A percentile compares a stretch with the other conserved stretches of the same genome.
Conservation (phyloP, 805 yeast genomes). For the Candida ipomoeae region DNA sequence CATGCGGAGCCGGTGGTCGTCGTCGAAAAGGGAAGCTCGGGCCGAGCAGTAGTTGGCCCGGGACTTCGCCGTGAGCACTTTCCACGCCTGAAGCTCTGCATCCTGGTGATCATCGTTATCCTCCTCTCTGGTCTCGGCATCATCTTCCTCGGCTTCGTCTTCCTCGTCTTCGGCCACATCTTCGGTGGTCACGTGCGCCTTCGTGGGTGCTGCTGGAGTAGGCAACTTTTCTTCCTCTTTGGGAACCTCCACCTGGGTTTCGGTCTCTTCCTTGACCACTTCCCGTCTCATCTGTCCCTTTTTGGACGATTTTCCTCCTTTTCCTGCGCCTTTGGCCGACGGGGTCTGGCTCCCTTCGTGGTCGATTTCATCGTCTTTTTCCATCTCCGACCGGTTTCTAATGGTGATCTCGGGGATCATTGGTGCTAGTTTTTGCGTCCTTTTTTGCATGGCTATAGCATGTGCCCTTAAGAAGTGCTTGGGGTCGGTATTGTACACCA, state of each 20-base stretch:
- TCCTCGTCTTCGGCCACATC: constrained; percentile 42
- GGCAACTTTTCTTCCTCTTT: constrained; percentile 3
- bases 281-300: constrained; percentile 41
- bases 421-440: constrained; percentile 69
- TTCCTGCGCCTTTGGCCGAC: constrained; percentile 14
- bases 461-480: constrained; percentile 85
- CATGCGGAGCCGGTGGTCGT: constrained; percentile 51
- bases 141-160: constrained; percentile 35
- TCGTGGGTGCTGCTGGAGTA: constrained; percentile 14
- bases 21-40: constrained; percentile 62
- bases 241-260: background rate
- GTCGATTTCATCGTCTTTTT: constrained; percentile 51
- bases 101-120: constrained; percentile 64
- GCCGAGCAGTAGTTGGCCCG: constrained; percentile 70
- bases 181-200: constrained; percentile 7
- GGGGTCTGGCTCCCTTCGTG: constrained; percentile 23
- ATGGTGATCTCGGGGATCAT: constrained; percentile 85
- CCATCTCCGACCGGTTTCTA: constrained; percentile 68
- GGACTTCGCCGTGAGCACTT: constrained; percentile 70
- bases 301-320: constrained; percentile 34
- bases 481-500: constrained; percentile 92
- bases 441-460: constrained; percentile 95
- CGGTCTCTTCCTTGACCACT: constrained; percentile 27
- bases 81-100: constrained; percentile 80
- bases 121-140: constrained; percentile 23